These are phyloP conservation scores for Talaromyces sp. DNA, from an alignment of 2,329 filamentous ascomycete species.

Conservation along the genomic window DNA sequence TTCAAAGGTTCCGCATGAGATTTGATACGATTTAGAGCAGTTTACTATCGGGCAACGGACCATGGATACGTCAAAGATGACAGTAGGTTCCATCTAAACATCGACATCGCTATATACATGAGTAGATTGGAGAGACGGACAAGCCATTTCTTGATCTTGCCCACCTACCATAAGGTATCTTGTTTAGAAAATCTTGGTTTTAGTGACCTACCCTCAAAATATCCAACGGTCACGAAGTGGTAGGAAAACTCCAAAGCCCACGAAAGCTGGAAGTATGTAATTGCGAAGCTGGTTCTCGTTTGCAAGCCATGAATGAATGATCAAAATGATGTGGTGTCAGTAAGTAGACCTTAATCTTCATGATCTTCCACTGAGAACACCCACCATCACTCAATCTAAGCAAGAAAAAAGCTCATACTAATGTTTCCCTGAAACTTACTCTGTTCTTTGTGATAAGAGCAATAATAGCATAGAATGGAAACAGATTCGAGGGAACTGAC, in stretches of 20 bases:
- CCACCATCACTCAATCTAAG: not conserved
- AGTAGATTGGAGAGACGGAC: not conserved
- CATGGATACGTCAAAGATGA: not conserved
- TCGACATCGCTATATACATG: not conserved
- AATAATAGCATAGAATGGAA: too few species aligned
- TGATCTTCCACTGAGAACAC: not conserved
- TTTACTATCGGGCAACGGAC: not conserved
- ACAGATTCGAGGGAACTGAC: too few species aligned
- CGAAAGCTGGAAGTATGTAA: not conserved
- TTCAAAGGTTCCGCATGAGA: not conserved
- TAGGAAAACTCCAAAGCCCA: not conserved
- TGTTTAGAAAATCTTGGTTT: not conserved
- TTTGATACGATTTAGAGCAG: not conserved
- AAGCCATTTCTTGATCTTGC: not conserved
- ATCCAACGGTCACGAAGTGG: not conserved
- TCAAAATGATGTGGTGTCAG: too few species aligned
- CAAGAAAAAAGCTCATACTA: not conserved
- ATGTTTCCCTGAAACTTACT: not conserved
- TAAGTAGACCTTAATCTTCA: too few species aligned
- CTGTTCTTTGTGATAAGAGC: too few species aligned
- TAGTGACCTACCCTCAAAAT: not conserved
- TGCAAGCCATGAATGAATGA: not conserved
- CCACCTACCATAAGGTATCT: constrained; percentile 3
- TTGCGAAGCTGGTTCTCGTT: not conserved
- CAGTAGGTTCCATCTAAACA: not conserved